Evolutionary conservation across 352 stramenopile species (phyloP).

Genomic region (Achlya hypogyna): DNA sequence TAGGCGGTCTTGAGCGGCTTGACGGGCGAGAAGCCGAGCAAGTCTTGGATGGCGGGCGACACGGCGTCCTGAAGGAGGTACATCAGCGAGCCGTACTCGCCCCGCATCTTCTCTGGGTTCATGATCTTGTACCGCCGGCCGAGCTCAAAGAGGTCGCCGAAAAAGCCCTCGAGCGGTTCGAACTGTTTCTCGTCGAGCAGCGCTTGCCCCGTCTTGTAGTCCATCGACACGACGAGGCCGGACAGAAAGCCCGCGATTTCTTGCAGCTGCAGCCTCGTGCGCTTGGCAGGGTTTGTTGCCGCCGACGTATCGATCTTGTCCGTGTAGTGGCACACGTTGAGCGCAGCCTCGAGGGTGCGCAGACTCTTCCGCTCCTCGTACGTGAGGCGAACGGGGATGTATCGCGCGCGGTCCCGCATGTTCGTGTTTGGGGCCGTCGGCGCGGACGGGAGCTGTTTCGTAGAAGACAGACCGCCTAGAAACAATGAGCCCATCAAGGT

Average conservation of each 20-base stretch:
- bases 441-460: conserved; percentile 13
- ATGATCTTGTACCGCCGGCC: conserved; percentile 96
- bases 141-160: conserved; percentile 90
- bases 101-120: conserved; percentile 97
- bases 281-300: conserved; percentile 49
- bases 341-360: conserved; percentile 88
- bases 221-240: conserved; percentile 83
- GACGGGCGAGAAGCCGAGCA: conserved; percentile 79
- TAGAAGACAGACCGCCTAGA: conserved; percentile 22
- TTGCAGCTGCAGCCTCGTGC: conserved; percentile 83
- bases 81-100: conserved; percentile 95
- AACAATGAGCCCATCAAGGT: conserved; percentile 79
- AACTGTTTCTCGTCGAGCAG: conserved; percentile 88
- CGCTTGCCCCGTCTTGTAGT: conserved; percentile 83
- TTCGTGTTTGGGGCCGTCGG: conserved; percentile 12
- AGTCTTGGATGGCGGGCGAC: conserved; percentile 65
- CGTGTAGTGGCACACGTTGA: conserved; percentile 92
- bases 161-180: conserved; percentile 78
- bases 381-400: conserved; percentile 92
- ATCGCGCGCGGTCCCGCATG: conserved; percentile 90
- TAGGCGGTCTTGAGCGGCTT: conserved; percentile 86
- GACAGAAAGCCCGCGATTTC: conserved; percentile 87
- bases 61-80: conserved; percentile 89
- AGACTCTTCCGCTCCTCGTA: conserved; percentile 93
- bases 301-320: conserved; percentile 82